These are phyloP conservation scores for Polyporus tsugae DNA, from an alignment of 1,284 basidiomycete genomes.

Conservation along the genomic window DNA sequence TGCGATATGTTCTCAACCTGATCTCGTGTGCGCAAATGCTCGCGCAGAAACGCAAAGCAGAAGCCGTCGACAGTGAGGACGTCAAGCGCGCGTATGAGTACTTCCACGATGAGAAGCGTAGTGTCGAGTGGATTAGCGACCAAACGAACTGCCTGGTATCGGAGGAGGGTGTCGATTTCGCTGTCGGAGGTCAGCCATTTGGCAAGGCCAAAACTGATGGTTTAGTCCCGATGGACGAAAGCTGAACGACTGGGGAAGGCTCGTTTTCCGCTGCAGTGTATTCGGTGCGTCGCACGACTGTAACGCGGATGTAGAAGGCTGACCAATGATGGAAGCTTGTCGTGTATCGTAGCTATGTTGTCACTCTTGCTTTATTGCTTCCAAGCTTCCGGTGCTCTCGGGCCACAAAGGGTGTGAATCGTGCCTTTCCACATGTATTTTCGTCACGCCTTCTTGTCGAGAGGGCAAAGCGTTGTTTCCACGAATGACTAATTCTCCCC, in stretches of 20 bases:
- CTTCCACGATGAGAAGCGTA: slow-evolving; percentile 96
- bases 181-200: slow-evolving; percentile 37
- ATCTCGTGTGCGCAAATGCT: slow-evolving; percentile 91
- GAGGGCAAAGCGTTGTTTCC: slow-evolving; percentile 11
- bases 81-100: slow-evolving; percentile 86
- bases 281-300: slow-evolving; percentile 26
- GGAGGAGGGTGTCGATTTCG: slow-evolving; percentile 59
- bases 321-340: slow-evolving; percentile 8
- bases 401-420: background rate
- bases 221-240: slow-evolving; percentile 44
- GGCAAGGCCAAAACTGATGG: slow-evolving; percentile 7
- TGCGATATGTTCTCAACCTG: slow-evolving; percentile 91
- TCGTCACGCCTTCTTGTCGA: slow-evolving; percentile 20
- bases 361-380: slow-evolving; percentile 18
- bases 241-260: slow-evolving; percentile 27
- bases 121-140: slow-evolving; percentile 93
- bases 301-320: slow-evolving; percentile 9
- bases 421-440: slow-evolving; percentile 16
- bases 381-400: slow-evolving; percentile 10
- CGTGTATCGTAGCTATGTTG: slow-evolving; percentile 19
- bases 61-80: slow-evolving; percentile 84
- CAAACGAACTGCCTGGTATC: slow-evolving; percentile 79
- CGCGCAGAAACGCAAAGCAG: slow-evolving; percentile 81
- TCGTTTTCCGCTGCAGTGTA: slow-evolving; percentile 27
- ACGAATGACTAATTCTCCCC: background rate